Base-by-base conservation (phyloP, 768 basidiomycete species). In the Tricholoma sp. region DNA sequence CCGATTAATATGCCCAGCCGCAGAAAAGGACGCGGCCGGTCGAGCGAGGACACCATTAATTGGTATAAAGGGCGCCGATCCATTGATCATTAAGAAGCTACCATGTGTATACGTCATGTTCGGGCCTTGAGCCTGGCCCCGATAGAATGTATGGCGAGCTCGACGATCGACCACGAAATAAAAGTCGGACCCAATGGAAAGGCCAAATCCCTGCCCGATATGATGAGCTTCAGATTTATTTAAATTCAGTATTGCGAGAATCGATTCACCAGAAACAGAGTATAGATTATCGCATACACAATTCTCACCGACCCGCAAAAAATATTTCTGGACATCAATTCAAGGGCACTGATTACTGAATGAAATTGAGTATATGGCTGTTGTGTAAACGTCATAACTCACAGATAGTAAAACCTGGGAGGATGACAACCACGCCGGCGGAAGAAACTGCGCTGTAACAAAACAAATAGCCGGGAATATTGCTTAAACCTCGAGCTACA, bases 381-480 rank as follows among this genome's bases (percentile, higher is more conserved):
- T 51, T 19, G 21, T 16, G 43, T 55, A 31, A 54, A 52, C 29
- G 54, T 57, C 34, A 58, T n/a, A 53, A 73, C 89, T 72, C 66
- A 90, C 90, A 72, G 55, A 91, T 80, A 11, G 88, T 89, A 65
- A 91, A 94, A 27, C 91, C 93, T 8, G 93, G 93, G 12, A 95
- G 81, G 60, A 96, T 92, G 49, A 91, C 79, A n/a, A 94, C 89
- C 8, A 95, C 88, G 1, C 91, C 91, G 31, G 90, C 89, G 10
- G 91, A 91, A 8, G 94, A 90, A 59, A 96, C 85, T 3, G 94
- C 88, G 51, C 87, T 89, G 72, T 93, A 97, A 70, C 94, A 97
- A 68, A 95, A 95, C 21, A 86, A 69, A 55, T 84, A 75, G 4
- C 85, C 85, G 4, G 81, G 83, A 50, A 94, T 83, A 61, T 84